These are phyloP conservation scores for Podospora appendiculata DNA, from an alignment of 495 filamentous ascomycete species.

Conservation along the genomic window DNA sequence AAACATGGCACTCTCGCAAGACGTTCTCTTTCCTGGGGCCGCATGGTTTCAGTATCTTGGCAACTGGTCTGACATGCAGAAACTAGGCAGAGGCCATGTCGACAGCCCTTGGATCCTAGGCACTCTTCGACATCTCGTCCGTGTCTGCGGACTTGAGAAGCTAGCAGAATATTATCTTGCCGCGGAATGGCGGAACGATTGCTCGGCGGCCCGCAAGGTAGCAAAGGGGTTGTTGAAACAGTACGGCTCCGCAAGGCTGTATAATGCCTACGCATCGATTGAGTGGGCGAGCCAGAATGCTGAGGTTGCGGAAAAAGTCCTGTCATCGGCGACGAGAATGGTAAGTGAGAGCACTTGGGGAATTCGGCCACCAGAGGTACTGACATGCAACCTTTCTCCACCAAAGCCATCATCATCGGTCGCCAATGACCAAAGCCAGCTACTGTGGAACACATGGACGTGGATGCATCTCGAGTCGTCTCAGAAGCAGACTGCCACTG, in stretches of 20 bases:
- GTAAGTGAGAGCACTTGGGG: no score
- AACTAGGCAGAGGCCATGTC: slow-evolving; percentile 12
- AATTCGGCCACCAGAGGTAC: no score
- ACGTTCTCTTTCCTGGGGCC: slow-evolving; percentile 26
- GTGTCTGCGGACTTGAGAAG: slow-evolving; percentile 30
- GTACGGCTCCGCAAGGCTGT: slow-evolving; percentile 57
- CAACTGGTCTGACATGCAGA: slow-evolving; percentile 4
- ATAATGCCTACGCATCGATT: slow-evolving; percentile 70
- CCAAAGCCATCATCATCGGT: slow-evolving; percentile 13
- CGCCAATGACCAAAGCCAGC: slow-evolving; percentile 27
- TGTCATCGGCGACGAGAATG: slow-evolving; percentile 43
- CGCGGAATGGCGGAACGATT: slow-evolving; percentile 53
- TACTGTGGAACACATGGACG: slow-evolving; percentile 64
- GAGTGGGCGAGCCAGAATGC: slow-evolving; percentile 52
- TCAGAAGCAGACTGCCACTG: slow-evolving; percentile 25
- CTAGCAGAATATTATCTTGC: slow-evolving; percentile 68
- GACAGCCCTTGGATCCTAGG: slow-evolving; percentile 42
- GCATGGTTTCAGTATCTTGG: slow-evolving; percentile 32
- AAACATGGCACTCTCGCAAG: slow-evolving; percentile 22
- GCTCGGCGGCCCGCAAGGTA: slow-evolving; percentile 52
- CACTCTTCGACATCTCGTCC: slow-evolving; percentile 50
- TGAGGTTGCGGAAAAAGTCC: slow-evolving; percentile 53
- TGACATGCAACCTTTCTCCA: no score
- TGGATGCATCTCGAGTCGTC: slow-evolving; percentile 56
- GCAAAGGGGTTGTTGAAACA: slow-evolving; percentile 67